These are phyloP conservation scores for Hirschioporus abietinus DNA, from an alignment of 768 basidiomycete species.

Conservation along the genomic window DNA sequence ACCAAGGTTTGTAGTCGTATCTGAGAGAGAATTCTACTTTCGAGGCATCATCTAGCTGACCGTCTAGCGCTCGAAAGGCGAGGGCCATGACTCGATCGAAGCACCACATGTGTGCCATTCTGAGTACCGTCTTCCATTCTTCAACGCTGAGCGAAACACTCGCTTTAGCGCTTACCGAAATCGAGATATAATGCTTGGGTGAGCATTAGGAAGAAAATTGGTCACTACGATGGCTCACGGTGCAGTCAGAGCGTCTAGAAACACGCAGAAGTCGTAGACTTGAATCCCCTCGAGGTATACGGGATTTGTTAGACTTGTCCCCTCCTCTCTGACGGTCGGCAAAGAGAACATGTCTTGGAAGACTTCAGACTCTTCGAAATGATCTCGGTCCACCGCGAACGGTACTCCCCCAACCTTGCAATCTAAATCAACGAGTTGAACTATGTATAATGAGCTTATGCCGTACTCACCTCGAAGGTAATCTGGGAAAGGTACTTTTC, in stretches of 20 bases:
- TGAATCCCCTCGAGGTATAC: not conserved
- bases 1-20: not conserved
- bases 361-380: not conserved
- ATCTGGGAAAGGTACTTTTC: not conserved
- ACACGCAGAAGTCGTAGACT: not conserved
- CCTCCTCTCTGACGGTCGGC: not conserved
- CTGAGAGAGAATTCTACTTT: not conserved
- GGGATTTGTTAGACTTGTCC: not conserved
- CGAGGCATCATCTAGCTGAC: not conserved
- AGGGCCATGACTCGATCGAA: not conserved
- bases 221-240: not conserved
- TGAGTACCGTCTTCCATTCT: not conserved
- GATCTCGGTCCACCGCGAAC: not conserved
- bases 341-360: constrained; percentile 3
- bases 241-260: not conserved
- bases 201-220: not conserved
- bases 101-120: constrained; percentile 1
- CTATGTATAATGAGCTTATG: not conserved
- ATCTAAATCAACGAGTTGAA: not conserved
- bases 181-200: not conserved
- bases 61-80: not conserved
- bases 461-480: not conserved
- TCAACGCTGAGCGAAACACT: not conserved
- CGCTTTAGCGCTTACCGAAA: not conserved
- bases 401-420: not conserved